Percentiles rank a stretch among this genome's conserved stretches.
Evolutionary conservation across 2,329 filamentous ascomycete species (phyloP).

Genomic region (Cladophialophora psammophila): DNA sequence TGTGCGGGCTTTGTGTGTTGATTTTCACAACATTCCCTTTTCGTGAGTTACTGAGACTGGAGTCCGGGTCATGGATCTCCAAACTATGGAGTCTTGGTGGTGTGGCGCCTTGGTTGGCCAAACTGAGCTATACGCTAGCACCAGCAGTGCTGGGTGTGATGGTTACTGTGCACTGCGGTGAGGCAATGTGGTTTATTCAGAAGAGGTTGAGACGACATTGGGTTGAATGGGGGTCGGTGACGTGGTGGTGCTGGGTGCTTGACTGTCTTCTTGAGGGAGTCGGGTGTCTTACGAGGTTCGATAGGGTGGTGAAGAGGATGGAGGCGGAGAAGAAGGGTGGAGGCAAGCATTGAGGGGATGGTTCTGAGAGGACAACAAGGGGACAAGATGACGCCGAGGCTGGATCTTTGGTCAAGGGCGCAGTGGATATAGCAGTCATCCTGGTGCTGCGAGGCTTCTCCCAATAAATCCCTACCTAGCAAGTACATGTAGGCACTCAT

Average conservation of each 20-base stretch:
- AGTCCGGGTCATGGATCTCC: slow-evolving; percentile 56
- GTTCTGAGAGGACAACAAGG: not conserved
- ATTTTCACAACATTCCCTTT: slow-evolving; percentile 63
- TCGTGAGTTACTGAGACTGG: slow-evolving; percentile 61
- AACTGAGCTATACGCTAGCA: slow-evolving; percentile 66
- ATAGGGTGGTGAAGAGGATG: slow-evolving; percentile 16
- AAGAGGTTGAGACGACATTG: slow-evolving; percentile 59
- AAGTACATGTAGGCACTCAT: too few relatives aligned
- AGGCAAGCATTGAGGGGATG: slow-evolving; percentile 19
- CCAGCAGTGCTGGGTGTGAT: slow-evolving; percentile 66
- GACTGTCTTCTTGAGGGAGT: slow-evolving; percentile 62
- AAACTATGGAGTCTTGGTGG: slow-evolving; percentile 54
- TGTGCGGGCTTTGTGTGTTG: slow-evolving; percentile 45
- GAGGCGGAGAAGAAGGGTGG: slow-evolving; percentile 25
- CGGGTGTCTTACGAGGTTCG: slow-evolving; percentile 25
- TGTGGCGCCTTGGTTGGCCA: slow-evolving; percentile 65
- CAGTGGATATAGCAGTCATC: too few relatives aligned
- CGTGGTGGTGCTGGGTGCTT: slow-evolving; percentile 64
- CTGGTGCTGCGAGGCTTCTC: too few relatives aligned
- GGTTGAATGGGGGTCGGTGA: slow-evolving; percentile 55
- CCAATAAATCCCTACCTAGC: too few relatives aligned
- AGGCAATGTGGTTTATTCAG: slow-evolving; percentile 61
- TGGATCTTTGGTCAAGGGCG: too few relatives aligned
- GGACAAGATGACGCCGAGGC: not conserved
- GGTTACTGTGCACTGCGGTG: slow-evolving; percentile 68